Conservation (phyloP, 1,284 basidiomycete species). For the Taiwanofungus camphoratus region DNA sequence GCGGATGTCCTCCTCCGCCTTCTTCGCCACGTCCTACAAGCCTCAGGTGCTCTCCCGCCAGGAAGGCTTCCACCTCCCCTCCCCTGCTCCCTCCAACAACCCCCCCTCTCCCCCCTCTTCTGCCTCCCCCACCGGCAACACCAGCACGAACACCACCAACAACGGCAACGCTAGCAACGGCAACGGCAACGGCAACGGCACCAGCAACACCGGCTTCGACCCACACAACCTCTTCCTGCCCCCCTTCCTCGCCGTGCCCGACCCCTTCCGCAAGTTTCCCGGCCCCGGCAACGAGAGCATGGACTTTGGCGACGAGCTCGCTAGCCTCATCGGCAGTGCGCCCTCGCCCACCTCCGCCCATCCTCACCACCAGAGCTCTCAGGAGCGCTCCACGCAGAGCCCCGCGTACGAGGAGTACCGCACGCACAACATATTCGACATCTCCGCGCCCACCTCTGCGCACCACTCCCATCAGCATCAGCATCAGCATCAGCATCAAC, state of each 20-base stretch:
- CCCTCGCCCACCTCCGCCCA: conserved; percentile 18
- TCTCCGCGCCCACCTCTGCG: conserved; percentile 41
- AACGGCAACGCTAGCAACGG: conserved; percentile 21
- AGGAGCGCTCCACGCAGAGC: conserved; percentile 36
- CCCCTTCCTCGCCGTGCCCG: conserved; percentile 38
- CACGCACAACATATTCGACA: conserved; percentile 71
- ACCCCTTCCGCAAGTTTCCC: conserved; percentile 47
- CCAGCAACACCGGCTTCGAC: conserved; percentile 30
- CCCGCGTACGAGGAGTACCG: conserved; percentile 32
- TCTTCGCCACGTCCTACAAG: conserved; percentile 30
- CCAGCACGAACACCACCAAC: conserved; percentile 27
- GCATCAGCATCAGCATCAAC: conserved; percentile 13
- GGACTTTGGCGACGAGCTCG: conserved; percentile 63
- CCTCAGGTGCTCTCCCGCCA: conserved; percentile 40
- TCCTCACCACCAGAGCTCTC: conserved; percentile 32
- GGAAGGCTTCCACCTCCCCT: conserved; percentile 61
- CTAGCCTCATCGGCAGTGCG: conserved; percentile 44
- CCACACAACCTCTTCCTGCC: conserved; percentile 37
- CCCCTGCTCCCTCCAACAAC: conserved; percentile 35
- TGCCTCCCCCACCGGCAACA: conserved; percentile 21
- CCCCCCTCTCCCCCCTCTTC: conserved; percentile 36
- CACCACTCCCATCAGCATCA: conserved; percentile 14
- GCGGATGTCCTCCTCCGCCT: conserved; percentile 17
- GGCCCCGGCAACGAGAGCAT: conserved; percentile 29
- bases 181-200: conserved; percentile 18